Percentiles rank a stretch among this genome's conserved stretches.
These are phyloP conservation scores for Fusarium liriodendri DNA, from an alignment of 2,329 filamentous ascomycete species.

Conservation along the genomic window DNA sequence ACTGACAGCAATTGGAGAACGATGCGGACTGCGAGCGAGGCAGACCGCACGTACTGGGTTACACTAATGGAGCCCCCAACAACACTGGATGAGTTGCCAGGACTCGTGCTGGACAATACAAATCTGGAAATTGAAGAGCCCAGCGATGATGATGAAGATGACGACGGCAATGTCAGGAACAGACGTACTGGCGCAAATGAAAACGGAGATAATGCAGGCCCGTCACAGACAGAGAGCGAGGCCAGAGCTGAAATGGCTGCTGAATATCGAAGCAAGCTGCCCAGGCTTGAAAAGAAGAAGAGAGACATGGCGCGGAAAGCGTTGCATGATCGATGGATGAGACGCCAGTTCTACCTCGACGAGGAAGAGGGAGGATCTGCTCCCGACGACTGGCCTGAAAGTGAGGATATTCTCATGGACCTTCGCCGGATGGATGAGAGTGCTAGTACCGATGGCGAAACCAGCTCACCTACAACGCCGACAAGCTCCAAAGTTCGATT, in stretches of 20 bases:
- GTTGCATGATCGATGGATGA: slow-evolving; percentile 79
- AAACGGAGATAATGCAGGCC: slow-evolving; percentile 42
- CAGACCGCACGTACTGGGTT: slow-evolving; percentile 55
- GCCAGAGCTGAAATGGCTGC: slow-evolving; percentile 52
- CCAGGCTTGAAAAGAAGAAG: slow-evolving; percentile 54
- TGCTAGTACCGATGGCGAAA: slow-evolving; percentile 55
- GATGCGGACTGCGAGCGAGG: slow-evolving; percentile 45
- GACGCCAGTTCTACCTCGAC: slow-evolving; percentile 84
- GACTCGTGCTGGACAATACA: slow-evolving; percentile 50
- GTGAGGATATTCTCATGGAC: slow-evolving; percentile 65
- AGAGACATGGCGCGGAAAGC: slow-evolving; percentile 60
- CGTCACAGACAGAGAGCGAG: slow-evolving; percentile 55
- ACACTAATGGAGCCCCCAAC: slow-evolving; percentile 60
- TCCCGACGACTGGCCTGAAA: slow-evolving; percentile 72
- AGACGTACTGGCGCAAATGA: slow-evolving; percentile 40
- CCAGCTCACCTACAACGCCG: slow-evolving; percentile 67
- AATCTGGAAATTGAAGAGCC: slow-evolving; percentile 43
- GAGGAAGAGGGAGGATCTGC: slow-evolving; percentile 81
- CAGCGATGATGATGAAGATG: slow-evolving; percentile 45
- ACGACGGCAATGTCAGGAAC: slow-evolving; percentile 11
- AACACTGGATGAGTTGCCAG: slow-evolving; percentile 56
- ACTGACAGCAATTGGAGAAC: slow-evolving; percentile 52
- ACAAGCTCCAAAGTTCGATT: slow-evolving; percentile 86
- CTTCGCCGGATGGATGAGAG: slow-evolving; percentile 52
- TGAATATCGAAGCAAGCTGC: slow-evolving; percentile 50